Evolutionary conservation across 805 yeast species (phyloP), one percentile per base, ranked within the genome.

Genomic region (Nakazawaea ishiwadae): DNA sequence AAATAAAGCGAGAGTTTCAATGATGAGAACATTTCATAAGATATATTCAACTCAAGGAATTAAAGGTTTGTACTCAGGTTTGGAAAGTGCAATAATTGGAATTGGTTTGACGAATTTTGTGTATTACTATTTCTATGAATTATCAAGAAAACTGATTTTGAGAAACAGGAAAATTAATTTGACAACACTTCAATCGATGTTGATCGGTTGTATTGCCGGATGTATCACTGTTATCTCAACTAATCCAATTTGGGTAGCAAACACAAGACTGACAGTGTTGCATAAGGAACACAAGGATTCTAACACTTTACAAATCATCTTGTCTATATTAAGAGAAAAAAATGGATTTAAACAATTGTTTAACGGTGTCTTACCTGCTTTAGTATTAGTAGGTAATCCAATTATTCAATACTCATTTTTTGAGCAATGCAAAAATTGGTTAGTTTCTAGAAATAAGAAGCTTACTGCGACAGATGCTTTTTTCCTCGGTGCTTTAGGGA

Each of bases 181-280:
- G 51, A 63, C 77, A 20, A 79, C 95, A 1, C 40, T 69, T 4
- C 89, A 87, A 61, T 75, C 87, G 40, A 81, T 88, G 52, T 45
- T 72, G 5, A 81, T 89, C 2, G 95, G 97, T 20, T 82, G 93
- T 1, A 69, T 86, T 54, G 95, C 96, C 2, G 96, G 97, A 0
- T 75, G 89, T 8, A 75, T 88, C 29, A 88, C 96, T 3, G 84
- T 89, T 37, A 66, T 84, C 16, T 71, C 81, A 9, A 81, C 96
- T 10, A 89, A 89, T 59, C 97, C 97, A 18, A 79, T 87, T 51
- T 89, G 97, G 97, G 95, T 89, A 33, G 93, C 95, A 34, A 89
- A 89, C 58, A 89, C 97, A 3, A 74, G 96, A 55, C 79, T 83
- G 75, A 85, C 95, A 51, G 88, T 90, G 14, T 39, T 45, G 35